Evolutionary conservation across 768 basidiomycete species (phyloP).

Genomic region (Clitopilus passeckerianus): DNA sequence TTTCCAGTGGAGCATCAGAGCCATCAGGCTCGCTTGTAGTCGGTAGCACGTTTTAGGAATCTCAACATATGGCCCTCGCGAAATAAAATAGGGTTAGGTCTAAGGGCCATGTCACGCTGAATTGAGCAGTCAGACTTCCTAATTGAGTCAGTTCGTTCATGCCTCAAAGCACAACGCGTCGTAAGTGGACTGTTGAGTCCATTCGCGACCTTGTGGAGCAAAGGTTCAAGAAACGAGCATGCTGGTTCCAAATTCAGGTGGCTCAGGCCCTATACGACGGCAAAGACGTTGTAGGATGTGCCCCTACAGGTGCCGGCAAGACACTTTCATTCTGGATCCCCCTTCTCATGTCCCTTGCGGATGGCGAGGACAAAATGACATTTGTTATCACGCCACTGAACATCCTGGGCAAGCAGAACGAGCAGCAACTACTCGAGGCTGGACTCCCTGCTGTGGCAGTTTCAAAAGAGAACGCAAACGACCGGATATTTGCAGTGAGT

Average conservation of each 20-base stretch:
- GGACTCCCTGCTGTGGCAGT: slow-evolving; percentile 1
- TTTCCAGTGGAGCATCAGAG: neutral
- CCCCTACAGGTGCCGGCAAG: slow-evolving; percentile 7
- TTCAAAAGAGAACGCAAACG: slow-evolving; percentile 3
- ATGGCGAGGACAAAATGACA: slow-evolving; percentile 3
- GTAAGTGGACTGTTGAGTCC: neutral
- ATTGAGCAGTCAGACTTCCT: neutral
- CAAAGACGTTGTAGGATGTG: slow-evolving; percentile 4
- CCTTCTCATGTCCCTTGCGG: slow-evolving; percentile 7
- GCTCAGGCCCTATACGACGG: slow-evolving; percentile 3
- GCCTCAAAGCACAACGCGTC: neutral
- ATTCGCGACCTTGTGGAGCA: slow-evolving; percentile 3
- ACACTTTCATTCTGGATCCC: slow-evolving; percentile 10
- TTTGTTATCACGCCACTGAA: slow-evolving; percentile 6
- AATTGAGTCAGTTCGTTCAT: neutral
- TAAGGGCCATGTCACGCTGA: neutral
- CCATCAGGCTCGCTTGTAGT: no score
- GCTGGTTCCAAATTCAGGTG: slow-evolving; percentile 5
- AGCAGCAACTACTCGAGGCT: neutral
- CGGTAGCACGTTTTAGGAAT: neutral
- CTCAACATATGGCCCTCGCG: neutral
- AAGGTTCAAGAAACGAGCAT: slow-evolving; percentile 5
- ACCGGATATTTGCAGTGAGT: slow-evolving; percentile 5
- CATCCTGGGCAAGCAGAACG: slow-evolving; percentile 7
- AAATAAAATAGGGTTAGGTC: neutral